Base-by-base conservation (phyloP, 768 basidiomycete species). In the Termitomyces sp. region DNA sequence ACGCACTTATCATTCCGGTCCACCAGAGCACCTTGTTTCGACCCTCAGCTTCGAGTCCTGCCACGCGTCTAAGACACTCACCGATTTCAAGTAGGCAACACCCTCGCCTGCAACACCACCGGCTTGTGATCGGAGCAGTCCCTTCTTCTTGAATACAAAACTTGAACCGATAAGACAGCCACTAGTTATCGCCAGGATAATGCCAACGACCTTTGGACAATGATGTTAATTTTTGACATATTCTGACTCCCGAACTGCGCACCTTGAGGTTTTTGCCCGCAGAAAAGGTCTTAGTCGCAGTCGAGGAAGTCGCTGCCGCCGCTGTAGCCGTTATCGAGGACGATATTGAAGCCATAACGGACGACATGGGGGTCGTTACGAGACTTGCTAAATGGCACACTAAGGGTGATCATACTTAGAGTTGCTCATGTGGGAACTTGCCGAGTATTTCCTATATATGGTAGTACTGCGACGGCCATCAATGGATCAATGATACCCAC, bases 131-230 rank as follows among this genome's bases (percentile, higher is more conserved):
- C 85, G 80, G 53, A 93, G 68, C 19, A 93, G 77, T 9, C 91
- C 96, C 68, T 93, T 97, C 82, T 99, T 99, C 85, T 99, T 99
- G 77, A 99, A 89, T 2, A 98, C 95, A 71, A 98, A 98, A 64
- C 87, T 89, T 40, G 83, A 82, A 5, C 96, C 97, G 59, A 98
- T 99, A 59, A 99, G 83, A 29, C 94, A 41, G 8, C 96, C 97
- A 66, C 89, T 92, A 37, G 69, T 64, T 50, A 94, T 69, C 48
- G 92, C 90, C 58, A 93, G 82, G 46, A 91, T 70, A 63, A 93
- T 83, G 11, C 91, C 90, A 62, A 91, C 84, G 66, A 90, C 63
- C 87, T 89, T 67, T 14, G 29, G n/a, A 47, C 16, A 54, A 59
- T 57, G 52, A 60, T 54, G 48, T 61, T 53, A 59, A 58, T 34